phyloP scores from a whole-genome alignment of 2,329 filamentous ascomycete species.

The Penicillium expansum region DNA sequence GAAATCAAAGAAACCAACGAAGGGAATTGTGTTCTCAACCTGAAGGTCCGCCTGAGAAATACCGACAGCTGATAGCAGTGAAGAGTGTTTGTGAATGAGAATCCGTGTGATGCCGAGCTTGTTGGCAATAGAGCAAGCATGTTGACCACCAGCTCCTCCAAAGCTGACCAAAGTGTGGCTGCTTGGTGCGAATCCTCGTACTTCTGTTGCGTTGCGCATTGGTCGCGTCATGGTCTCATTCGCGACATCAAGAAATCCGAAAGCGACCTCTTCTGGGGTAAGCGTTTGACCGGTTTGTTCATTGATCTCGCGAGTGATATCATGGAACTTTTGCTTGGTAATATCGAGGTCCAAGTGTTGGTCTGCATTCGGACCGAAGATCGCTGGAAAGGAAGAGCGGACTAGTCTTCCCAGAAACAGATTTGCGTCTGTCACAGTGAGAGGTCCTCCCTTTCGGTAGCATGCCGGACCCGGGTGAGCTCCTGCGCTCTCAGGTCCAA shows the following conservation, averaged over 20 bases:
- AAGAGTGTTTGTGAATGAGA: not conserved
- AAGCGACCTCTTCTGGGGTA: not conserved
- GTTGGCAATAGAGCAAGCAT: not conserved
- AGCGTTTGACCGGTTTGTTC: not conserved
- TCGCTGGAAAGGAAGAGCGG: not conserved
- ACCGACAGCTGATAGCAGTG: not conserved
- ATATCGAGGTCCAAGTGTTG: not conserved
- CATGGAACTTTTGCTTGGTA: not conserved
- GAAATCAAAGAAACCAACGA: not conserved
- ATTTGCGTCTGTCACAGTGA: not conserved
- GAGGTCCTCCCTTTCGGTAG: not conserved
- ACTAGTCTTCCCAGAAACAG: not conserved
- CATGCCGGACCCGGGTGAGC: not conserved
- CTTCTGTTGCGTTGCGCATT: not conserved
- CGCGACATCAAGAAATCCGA: not conserved
- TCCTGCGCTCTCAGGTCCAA: not conserved
- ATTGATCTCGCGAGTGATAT: not conserved
- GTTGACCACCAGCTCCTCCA: not conserved
- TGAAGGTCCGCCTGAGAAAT: not conserved
- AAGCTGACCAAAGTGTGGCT: not conserved
- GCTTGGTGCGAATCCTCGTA: not conserved
- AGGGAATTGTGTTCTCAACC: not conserved
- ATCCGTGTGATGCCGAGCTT: not conserved
- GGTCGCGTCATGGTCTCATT: not conserved
- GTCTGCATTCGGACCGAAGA: not conserved